Evolutionary conservation across 192 early-diverging fungal species (phyloP), one percentile per base, ranked within the genome.

Genomic region (Podila minutissima): DNA sequence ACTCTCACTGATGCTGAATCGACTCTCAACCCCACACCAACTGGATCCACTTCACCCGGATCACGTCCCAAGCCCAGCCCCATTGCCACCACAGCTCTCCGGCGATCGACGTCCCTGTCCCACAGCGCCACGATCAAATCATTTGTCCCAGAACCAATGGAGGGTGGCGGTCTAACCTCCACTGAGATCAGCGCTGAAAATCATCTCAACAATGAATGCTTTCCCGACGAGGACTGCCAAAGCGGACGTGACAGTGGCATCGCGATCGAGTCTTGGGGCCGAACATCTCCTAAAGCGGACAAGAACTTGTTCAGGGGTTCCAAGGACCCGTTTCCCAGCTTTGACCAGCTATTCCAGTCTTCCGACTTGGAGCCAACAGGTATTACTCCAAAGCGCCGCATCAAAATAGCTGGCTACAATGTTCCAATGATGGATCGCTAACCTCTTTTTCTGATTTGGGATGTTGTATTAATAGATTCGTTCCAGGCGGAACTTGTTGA

Each of bases 231-330:
- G 3, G 53, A 55, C 53, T 10, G 53, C 3, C 53, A 12, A 3
- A 57, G 64, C 3, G 68, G 69, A 4, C 63, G 75, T 19, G 75
- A 77, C 31, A 77, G 75, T 33, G 75, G 75, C 12, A 31, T 77
- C 12, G 68, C 69, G 2, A 41, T 77, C 5, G 75, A 77, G 7
- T 20, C 53, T 11, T 77, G 75, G 75, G 64, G 71, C 33, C 7
- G 12, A 28, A 41, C 15, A 9, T 26, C 20, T 24, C 53, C 8
- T 24, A 22, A 55, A 24, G 4, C 53, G 6, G 53, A 55, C 53
- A 55, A n/a, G 7, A 17, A 55, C n/a, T 26, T 4, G 5, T 55
- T 26, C 53, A 55, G 0, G 9, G 24, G 20, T 7, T 48, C 22
- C 12, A 41, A 26, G 9, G 22, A 66, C 13, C 37, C 53, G 24